Evolutionary conservation across 345 rosid species (phyloP).

Genomic region (Leavenworthia alabamica): DNA sequence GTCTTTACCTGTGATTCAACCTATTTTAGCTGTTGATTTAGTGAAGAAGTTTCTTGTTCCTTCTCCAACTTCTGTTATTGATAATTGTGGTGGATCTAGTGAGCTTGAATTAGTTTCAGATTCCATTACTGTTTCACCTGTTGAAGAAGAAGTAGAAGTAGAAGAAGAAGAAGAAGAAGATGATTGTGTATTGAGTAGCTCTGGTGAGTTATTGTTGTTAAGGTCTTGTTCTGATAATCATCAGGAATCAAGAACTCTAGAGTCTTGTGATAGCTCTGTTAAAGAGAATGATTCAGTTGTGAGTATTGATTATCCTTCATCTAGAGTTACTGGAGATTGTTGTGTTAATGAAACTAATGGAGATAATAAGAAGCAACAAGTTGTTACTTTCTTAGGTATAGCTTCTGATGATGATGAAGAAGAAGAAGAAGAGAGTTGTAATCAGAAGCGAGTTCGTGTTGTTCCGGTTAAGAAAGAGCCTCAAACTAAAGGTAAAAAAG

Average conservation of each 20-base stretch:
- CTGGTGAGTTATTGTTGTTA: slow-evolving; percentile 49
- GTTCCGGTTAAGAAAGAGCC: slow-evolving; percentile 44
- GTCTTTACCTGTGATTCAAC: slow-evolving; percentile 76
- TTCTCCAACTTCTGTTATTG: slow-evolving; percentile 33
- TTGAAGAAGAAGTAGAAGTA: slow-evolving; percentile 40
- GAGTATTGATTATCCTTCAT: slow-evolving; percentile 87
- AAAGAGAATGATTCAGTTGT: slow-evolving; percentile 50
- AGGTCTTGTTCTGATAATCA: slow-evolving; percentile 39
- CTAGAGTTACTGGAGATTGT: slow-evolving; percentile 63
- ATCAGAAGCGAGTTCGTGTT: slow-evolving; percentile 38
- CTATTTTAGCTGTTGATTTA: slow-evolving; percentile 49
- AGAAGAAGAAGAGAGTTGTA: slow-evolving; percentile 33
- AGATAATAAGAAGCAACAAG: slow-evolving; percentile 47
- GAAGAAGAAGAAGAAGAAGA: slow-evolving; percentile 16
- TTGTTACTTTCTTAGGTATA: slow-evolving; percentile 64
- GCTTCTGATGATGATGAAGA: slow-evolving; percentile 63
- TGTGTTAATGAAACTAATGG: slow-evolving; percentile 37
- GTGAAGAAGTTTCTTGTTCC: slow-evolving; percentile 41
- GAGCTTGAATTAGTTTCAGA: slow-evolving; percentile 33
- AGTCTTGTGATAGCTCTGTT: slow-evolving; percentile 31
- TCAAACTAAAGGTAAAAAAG: slow-evolving; percentile 73
- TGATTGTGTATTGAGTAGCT: slow-evolving; percentile 45
- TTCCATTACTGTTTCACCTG: slow-evolving; percentile 62
- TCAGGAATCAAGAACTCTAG: neutral
- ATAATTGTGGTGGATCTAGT: slow-evolving; percentile 26